Evolutionary conservation across 2,329 filamentous ascomycete genomes (phyloP).

Genomic region (Alternaria sp.): DNA sequence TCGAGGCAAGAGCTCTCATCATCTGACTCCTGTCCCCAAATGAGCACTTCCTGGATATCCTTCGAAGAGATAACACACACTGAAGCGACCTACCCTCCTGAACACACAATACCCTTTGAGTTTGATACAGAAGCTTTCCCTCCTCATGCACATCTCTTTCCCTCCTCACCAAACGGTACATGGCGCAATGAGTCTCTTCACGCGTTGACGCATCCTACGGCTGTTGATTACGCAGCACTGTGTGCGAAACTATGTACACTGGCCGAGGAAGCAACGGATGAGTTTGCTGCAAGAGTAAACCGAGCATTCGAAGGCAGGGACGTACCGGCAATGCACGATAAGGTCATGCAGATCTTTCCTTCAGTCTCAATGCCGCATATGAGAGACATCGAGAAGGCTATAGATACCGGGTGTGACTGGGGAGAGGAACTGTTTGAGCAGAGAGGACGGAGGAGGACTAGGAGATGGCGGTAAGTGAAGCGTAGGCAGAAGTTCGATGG

Average conservation of each 20-base stretch:
- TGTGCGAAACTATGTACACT: not conserved
- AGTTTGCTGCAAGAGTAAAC: constrained; percentile 9
- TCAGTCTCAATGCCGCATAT: constrained; percentile 8
- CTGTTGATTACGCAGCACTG: not conserved
- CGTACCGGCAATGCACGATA: not conserved
- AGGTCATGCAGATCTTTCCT: not conserved
- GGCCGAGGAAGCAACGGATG: not conserved
- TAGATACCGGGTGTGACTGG: not conserved
- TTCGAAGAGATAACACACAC: not conserved
- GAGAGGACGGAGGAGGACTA: not conserved
- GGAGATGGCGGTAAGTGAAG: not conserved
- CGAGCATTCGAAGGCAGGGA: constrained; percentile 20
- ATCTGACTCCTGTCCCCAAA: not conserved
- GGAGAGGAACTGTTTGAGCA: not conserved
- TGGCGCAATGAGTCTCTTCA: not conserved
- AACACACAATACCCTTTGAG: not conserved
- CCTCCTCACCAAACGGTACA: constrained; percentile 16
- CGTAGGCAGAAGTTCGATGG: not conserved
- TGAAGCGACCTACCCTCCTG: not conserved
- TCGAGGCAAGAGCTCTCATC: not conserved
- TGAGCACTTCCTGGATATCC: not conserved
- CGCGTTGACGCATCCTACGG: not conserved
- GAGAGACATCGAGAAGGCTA: not conserved
- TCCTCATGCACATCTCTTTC: constrained; percentile 6
- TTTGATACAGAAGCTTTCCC: constrained; percentile 19